A percentile compares a stretch with the other conserved stretches of the same genome.
Conservation (phyloP, 225 moss, liverwort and hornwort genomes). For the Bryum argenteum region DNA sequence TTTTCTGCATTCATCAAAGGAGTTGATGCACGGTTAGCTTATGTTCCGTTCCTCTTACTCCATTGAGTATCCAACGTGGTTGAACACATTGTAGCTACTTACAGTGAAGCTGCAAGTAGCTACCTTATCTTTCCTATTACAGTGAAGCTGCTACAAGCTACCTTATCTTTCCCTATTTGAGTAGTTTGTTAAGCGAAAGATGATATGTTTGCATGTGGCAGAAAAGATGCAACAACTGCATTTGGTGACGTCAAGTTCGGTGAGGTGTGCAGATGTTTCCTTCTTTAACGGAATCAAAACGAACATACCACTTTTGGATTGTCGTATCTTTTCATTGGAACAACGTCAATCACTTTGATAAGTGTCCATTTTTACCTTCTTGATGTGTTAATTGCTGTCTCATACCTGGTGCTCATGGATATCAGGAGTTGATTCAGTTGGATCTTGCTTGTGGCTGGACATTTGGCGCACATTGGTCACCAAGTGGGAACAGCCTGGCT, state of each 20-base stretch:
- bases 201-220: conserved; percentile 42
- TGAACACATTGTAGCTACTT: neutral
- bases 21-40: conserved; percentile 88
- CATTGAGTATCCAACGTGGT: conserved; percentile 14
- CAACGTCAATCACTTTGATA: neutral
- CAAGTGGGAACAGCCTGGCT: conserved; percentile 86
- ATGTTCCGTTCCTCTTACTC: conserved; percentile 21
- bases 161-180: conserved; percentile 18
- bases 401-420: conserved; percentile 20
- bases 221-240: conserved; percentile 83
- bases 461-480: conserved; percentile 96
- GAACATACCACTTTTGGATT: neutral
- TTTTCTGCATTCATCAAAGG: conserved; percentile 97
- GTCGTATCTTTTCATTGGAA: neutral
- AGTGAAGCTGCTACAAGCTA: conserved; percentile 15
- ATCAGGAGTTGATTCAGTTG: conserved; percentile 88
- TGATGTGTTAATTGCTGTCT: neutral
- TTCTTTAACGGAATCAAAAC: neutral
- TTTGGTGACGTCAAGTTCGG: conserved; percentile 96
- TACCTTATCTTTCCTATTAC: conserved; percentile 6
- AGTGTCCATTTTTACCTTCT: conserved; percentile 7
- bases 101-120: conserved; percentile 10
- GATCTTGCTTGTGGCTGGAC: conserved; percentile 95
- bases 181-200: conserved; percentile 15
- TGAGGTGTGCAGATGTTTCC: conserved; percentile 59